These are phyloP conservation scores for Phytopythium ostracodes DNA, from an alignment of 352 stramenopile species.

Conservation along the genomic window DNA sequence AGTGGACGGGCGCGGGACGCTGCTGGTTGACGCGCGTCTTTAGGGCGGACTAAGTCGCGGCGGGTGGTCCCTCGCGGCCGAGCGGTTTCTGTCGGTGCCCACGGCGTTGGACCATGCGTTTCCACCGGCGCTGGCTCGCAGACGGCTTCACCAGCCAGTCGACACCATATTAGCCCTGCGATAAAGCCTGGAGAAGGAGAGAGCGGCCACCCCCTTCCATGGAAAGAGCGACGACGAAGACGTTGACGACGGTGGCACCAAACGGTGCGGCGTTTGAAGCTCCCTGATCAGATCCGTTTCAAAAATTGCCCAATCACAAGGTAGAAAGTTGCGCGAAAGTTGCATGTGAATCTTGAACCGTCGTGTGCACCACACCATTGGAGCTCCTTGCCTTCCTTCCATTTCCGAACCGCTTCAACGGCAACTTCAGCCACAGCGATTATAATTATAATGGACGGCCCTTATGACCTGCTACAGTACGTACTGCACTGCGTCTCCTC, in stretches of 20 bases:
- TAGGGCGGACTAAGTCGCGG: too few relatives aligned
- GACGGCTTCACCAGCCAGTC: too few relatives aligned
- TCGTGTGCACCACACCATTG: not conserved
- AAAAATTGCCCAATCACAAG: not conserved
- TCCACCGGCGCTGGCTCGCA: too few relatives aligned
- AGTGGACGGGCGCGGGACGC: too few relatives aligned
- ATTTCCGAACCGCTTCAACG: not conserved
- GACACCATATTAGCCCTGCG: too few relatives aligned
- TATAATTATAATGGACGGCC: not conserved
- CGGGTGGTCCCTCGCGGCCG: too few relatives aligned
- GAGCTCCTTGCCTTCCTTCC: not conserved
- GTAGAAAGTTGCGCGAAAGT: constrained; percentile 4
- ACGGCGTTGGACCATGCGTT: too few relatives aligned
- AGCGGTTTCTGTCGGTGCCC: too few relatives aligned
- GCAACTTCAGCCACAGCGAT: not conserved
- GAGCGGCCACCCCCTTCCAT: not conserved
- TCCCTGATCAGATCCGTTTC: not conserved
- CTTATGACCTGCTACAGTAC: too few relatives aligned
- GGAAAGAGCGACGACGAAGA: not conserved
- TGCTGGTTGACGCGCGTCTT: too few relatives aligned
- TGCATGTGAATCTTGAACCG: not conserved
- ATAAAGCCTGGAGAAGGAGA: too few relatives aligned
- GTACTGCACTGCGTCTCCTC: not conserved
- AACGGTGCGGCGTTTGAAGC: constrained; percentile 1
- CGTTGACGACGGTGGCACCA: not conserved